Conservation (phyloP, 1,284 basidiomycete genomes). For the Wolfiporia cocos region DNA sequence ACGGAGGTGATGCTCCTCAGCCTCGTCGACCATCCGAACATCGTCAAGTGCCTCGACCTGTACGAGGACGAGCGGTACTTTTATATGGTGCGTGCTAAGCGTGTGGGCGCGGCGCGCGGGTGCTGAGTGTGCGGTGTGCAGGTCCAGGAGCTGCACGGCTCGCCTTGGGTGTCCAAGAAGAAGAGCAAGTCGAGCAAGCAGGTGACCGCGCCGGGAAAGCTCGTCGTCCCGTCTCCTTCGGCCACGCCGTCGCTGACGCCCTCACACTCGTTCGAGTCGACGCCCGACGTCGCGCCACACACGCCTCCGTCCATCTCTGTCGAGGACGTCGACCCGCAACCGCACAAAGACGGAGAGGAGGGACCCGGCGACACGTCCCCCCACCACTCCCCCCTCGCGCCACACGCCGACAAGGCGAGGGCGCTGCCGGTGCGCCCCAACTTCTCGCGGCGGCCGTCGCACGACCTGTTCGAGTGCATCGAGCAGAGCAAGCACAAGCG, state of each 20-base stretch:
- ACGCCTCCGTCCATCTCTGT: constrained; percentile 33
- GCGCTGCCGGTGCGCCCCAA: constrained; percentile 34
- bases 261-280: constrained; percentile 45
- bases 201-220: constrained; percentile 24
- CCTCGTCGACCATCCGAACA: constrained; percentile 71
- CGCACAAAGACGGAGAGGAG: no score
- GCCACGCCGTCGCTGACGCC: constrained; percentile 42
- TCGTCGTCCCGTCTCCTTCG: constrained; percentile 22
- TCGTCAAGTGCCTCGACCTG: constrained; percentile 78
- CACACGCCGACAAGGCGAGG: no score
- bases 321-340: constrained; percentile 26
- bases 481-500: constrained; percentile 78
- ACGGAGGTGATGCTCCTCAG: constrained; percentile 78
- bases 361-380: no score
- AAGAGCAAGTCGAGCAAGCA: constrained; percentile 22
- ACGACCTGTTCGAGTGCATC: constrained; percentile 92
- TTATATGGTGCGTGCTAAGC: constrained; percentile 81
- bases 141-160: constrained; percentile 91
- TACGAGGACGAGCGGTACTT: constrained; percentile 83
- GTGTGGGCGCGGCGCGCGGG: no score
- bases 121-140: no score
- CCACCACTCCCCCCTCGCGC: constrained; percentile 1
- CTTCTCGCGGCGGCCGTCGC: constrained; percentile 71
- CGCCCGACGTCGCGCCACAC: constrained; percentile 19
- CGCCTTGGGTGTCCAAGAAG: constrained; percentile 60